phyloP scores from a whole-genome alignment of 2,329 filamentous ascomycete species.

The Diaporthe caulivora region DNA sequence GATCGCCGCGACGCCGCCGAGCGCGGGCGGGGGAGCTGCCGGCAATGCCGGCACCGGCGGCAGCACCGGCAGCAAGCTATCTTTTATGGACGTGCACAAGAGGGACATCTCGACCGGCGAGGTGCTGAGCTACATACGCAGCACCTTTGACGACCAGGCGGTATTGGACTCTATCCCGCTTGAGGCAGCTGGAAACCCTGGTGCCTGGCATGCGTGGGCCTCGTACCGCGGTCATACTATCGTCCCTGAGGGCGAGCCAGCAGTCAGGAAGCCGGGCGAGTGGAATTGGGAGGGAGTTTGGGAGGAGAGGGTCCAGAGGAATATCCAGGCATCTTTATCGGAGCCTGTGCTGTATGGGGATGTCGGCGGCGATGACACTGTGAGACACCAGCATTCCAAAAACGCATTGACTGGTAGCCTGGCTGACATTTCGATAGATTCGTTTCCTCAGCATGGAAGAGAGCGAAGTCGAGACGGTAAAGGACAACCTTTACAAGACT shows the following conservation, averaged over 20 bases:
- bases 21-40: slow-evolving; percentile 33
- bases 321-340: slow-evolving; percentile 80
- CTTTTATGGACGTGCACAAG: slow-evolving; percentile 57
- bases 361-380: slow-evolving; percentile 76
- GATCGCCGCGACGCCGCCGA: slow-evolving; percentile 45
- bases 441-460: slow-evolving; percentile 76
- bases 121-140: slow-evolving; percentile 84
- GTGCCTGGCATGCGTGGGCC: slow-evolving; percentile 95
- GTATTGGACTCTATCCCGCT: slow-evolving; percentile 85
- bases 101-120: slow-evolving; percentile 70
- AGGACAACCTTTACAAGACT: slow-evolving; percentile 69
- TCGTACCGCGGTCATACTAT: slow-evolving; percentile 63
- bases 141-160: slow-evolving; percentile 81
- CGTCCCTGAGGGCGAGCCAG: slow-evolving; percentile 42
- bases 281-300: slow-evolving; percentile 99
- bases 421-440: slow-evolving; percentile 58
- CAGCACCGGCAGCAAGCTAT: slow-evolving; percentile 43
- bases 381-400: slow-evolving; percentile 56
- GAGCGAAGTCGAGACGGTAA: slow-evolving; percentile 67
- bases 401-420: background rate
- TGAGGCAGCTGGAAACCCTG: slow-evolving; percentile 87
- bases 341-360: slow-evolving; percentile 84
- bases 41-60: slow-evolving; percentile 2
- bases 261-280: slow-evolving; percentile 75
- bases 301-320: slow-evolving; percentile 88